A percentile compares a stretch with the other conserved stretches of the same genome.
These are phyloP conservation scores for Raddia guianensis DNA, from an alignment of 176 grass and related monocot species.

Conservation along the genomic window DNA sequence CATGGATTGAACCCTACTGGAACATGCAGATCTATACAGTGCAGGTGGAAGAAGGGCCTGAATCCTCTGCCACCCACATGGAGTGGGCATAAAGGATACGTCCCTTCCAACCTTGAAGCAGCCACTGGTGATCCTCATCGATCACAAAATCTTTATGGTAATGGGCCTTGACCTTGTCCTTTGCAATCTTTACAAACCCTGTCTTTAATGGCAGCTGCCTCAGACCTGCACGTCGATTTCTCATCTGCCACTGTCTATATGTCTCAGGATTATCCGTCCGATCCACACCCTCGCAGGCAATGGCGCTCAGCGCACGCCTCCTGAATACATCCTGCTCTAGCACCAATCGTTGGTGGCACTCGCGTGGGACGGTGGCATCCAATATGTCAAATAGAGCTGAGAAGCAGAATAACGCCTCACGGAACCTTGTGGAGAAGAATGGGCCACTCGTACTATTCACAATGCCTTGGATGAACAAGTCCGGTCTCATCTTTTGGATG, in stretches of 20 bases:
- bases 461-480: no score
- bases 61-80: conserved; percentile 38
- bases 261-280: conserved; percentile 52
- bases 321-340: conserved; percentile 49
- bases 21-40: no score
- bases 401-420: no score
- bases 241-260: conserved; percentile 58
- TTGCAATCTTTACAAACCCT: conserved; percentile 16
- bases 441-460: no score
- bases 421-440: no score
- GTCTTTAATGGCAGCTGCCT: conserved; percentile 51
- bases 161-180: conserved; percentile 42
- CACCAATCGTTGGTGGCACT: conserved; percentile 43
- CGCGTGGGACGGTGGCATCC: neutral
- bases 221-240: conserved; percentile 46
- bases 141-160: conserved; percentile 62
- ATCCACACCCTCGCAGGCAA: conserved; percentile 49
- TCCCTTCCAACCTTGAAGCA: conserved; percentile 38
- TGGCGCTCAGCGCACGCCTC: conserved; percentile 38
- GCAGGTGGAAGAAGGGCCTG: no score
- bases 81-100: conserved; percentile 37
- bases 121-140: conserved; percentile 46
- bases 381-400: no score
- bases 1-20: no score
- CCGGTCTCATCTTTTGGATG: no score